Conservation (phyloP, 768 basidiomycete genomes). For the Steccherinum ochraceum region DNA sequence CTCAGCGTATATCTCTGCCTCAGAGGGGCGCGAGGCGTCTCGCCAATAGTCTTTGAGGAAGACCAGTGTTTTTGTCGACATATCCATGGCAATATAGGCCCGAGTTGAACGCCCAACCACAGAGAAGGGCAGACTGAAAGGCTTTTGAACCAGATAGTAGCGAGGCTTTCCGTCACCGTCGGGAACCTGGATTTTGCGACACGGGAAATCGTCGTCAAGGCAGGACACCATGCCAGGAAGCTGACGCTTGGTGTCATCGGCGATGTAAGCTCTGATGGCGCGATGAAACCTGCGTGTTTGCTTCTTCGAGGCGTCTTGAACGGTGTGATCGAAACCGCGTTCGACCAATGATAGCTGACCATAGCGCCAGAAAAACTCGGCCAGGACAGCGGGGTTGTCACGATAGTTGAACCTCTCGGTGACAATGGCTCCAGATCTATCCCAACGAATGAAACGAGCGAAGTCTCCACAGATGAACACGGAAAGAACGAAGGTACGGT, state of each 20-base stretch:
- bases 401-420: constrained; percentile 21
- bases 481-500: constrained; percentile 23
- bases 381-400: constrained; percentile 13
- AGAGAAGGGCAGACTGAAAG: not conserved
- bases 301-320: not conserved
- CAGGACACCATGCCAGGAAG: not conserved
- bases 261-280: not conserved
- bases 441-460: constrained; percentile 26
- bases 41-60: not conserved
- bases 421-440: constrained; percentile 27
- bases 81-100: not conserved
- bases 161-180: not conserved
- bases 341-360: constrained; percentile 5
- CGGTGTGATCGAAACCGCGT: constrained; percentile 21
- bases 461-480: constrained; percentile 19
- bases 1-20: not conserved
- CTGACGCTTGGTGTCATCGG: not conserved
- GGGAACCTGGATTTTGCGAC: not conserved
- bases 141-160: not conserved
- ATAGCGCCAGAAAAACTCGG: constrained; percentile 27
- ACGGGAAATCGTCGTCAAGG: not conserved
- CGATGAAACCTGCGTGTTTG: no score
- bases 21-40: not conserved
- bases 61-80: not conserved
- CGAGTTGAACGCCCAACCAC: not conserved